Base-by-base conservation (phyloP, 805 yeast species). In the Metschnikowia noctiluminum region DNA sequence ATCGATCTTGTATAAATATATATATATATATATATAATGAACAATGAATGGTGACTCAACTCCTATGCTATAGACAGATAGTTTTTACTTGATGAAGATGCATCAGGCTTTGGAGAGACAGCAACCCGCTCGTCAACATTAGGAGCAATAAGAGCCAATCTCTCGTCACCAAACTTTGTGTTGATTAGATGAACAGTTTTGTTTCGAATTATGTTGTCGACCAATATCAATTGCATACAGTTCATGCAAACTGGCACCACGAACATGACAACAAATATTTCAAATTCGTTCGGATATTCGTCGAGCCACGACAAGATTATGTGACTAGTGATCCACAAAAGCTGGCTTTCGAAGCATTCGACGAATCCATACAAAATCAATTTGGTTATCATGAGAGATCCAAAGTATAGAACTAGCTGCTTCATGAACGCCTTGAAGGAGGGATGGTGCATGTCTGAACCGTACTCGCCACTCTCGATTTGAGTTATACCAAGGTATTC, bases 251-350 rank as follows among this genome's bases (percentile, higher is more conserved):
- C 72, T 1, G 95, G 95, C 55, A 86, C 85, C 8, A 87, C 78
- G 62, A 94, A 80, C 83, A 92, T 85, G 27, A 94, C 96, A 52
- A 92, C 78, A 36, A 87, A 84, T 13, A 92, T 88, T 64, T 94
- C 96, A 35, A 89, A 54, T 51, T 73, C 75, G 53, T 85, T 82
- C 2, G 96, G 94, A 64, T 83, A 82, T 45, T 79, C 80, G 58
- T 85, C 84, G 5, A 94, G 80, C 94, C 96, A 87, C n/a, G 87
- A 80, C 27, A 92, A 70, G 32, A 90, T 67, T 72, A 87, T 81
- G 49, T 83, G 83, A 12, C 95, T 89, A 40, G 87, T 71, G 36
- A 71, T 55, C 78, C 78, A 73, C 31, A 73, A 52, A 28, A 73
- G 57, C 47, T 69, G 70, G 6, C 72, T 71, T 52, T 87, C 91